phyloP scores from a whole-genome alignment of 176 grass and related monocot species.

The Ensete ventricosum region DNA sequence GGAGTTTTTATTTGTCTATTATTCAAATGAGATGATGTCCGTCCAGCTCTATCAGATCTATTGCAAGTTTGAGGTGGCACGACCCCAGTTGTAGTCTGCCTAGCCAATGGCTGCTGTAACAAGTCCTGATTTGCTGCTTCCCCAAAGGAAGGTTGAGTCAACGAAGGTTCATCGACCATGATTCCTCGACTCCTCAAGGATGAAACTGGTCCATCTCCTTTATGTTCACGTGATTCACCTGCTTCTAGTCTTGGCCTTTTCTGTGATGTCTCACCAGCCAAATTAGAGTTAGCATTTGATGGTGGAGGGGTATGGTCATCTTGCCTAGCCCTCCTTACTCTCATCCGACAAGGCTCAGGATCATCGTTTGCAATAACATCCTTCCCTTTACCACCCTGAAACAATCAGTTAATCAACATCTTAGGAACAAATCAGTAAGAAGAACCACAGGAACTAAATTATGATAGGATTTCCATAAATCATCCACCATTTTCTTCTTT shows the following conservation, averaged over 20 bases:
- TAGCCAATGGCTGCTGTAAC: neutral
- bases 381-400: neutral
- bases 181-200: neutral
- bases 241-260: slow-evolving; percentile 18
- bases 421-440: neutral
- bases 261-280: neutral
- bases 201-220: slow-evolving; percentile 1
- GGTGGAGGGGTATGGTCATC: neutral
- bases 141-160: neutral
- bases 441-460: neutral
- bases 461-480: neutral
- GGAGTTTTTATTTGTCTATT: slow-evolving; percentile 12
- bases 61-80: neutral
- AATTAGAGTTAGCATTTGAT: neutral
- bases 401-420: neutral
- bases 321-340: neutral
- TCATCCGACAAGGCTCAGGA: neutral
- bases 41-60: neutral
- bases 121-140: neutral
- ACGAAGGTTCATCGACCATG: slow-evolving; percentile 2
- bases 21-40: slow-evolving; percentile 8
- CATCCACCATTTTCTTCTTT: neutral
- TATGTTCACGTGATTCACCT: neutral
- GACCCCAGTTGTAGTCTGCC: neutral
- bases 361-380: neutral